phyloP scores from a whole-genome alignment of 2,329 filamentous ascomycete species.

The Penicillium oxalicum region DNA sequence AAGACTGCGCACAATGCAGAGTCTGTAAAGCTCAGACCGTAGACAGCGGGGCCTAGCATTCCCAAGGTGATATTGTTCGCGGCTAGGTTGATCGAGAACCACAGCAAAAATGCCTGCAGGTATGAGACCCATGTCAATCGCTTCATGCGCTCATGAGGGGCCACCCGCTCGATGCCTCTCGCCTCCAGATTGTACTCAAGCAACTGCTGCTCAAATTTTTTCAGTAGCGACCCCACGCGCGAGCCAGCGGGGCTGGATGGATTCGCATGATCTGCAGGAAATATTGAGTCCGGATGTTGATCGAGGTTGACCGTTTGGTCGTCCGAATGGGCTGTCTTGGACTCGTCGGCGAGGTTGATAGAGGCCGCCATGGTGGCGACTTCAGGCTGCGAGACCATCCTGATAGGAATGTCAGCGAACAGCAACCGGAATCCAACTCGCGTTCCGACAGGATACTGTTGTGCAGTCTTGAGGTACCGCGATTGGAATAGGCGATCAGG shows the following conservation, averaged over 20 bases:
- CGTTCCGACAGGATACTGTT: neutral
- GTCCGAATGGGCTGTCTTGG: constrained; percentile 5
- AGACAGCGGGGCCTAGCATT: constrained; percentile 56
- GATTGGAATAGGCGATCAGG: too few species aligned
- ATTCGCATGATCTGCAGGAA: constrained; percentile 7
- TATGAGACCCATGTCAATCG: constrained; percentile 48
- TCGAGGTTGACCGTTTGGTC: constrained; percentile 9
- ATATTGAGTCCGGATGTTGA: constrained; percentile 15
- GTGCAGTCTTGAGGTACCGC: too few species aligned
- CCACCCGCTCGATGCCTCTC: constrained; percentile 55
- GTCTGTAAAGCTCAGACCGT: constrained; percentile 54
- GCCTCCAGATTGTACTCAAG: constrained; percentile 49
- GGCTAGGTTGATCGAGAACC: constrained; percentile 58
- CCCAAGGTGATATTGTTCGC: constrained; percentile 61
- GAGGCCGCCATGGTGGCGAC: constrained; percentile 25
- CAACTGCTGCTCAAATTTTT: constrained; percentile 36
- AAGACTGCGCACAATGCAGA: constrained; percentile 53
- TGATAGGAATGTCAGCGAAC: constrained; percentile 21
- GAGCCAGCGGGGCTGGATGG: constrained; percentile 17
- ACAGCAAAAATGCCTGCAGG: constrained; percentile 52
- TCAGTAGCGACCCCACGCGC: constrained; percentile 27
- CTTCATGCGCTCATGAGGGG: constrained; percentile 50
- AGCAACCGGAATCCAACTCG: neutral
- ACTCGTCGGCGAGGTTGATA: constrained; percentile 18
- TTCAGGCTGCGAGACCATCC: constrained; percentile 29